phyloP scores from a whole-genome alignment of 176 grass and related monocot genomes.

The Guadua angustifolia region DNA sequence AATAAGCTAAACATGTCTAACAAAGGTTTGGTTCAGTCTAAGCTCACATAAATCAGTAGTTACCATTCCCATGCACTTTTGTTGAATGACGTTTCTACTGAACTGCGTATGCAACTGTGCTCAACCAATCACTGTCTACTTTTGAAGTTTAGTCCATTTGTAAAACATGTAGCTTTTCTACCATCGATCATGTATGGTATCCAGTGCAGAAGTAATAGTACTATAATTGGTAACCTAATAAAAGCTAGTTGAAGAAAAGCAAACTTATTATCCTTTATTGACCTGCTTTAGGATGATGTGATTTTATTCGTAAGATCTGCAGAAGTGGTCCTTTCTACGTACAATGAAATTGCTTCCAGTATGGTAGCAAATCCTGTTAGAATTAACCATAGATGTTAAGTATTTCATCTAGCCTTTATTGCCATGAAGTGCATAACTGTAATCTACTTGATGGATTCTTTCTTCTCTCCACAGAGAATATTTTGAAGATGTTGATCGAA shows the following conservation, averaged over 20 bases:
- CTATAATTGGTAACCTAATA: constrained; percentile 8
- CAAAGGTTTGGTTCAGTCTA: constrained; percentile 9
- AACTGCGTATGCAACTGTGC: constrained; percentile 10
- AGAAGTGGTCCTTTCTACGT: neutral
- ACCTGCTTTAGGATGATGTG: neutral
- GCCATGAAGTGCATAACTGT: constrained; percentile 10
- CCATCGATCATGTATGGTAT: neutral
- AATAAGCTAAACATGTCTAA: constrained; percentile 26
- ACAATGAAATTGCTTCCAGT: constrained; percentile 10
- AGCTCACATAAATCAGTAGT: constrained; percentile 19
- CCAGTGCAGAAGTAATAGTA: neutral
- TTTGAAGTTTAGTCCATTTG: constrained; percentile 9
- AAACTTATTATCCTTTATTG: constrained; percentile 13
- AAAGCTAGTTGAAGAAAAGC: constrained; percentile 32
- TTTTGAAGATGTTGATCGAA: constrained; percentile 95
- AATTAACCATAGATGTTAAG: constrained; percentile 10
- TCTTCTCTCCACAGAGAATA: constrained; percentile 77
- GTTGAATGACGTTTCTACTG: constrained; percentile 19
- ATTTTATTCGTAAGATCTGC: constrained; percentile 3
- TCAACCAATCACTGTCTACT: constrained; percentile 1
- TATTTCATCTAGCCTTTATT: constrained; percentile 15
- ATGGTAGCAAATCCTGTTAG: constrained; percentile 1
- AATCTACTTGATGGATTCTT: constrained; percentile 44
- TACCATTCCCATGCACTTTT: neutral
- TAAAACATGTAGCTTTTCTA: constrained; percentile 33